Evolutionary conservation across 495 filamentous ascomycete genomes (phyloP).

Genomic region (Xylaria scruposa): DNA sequence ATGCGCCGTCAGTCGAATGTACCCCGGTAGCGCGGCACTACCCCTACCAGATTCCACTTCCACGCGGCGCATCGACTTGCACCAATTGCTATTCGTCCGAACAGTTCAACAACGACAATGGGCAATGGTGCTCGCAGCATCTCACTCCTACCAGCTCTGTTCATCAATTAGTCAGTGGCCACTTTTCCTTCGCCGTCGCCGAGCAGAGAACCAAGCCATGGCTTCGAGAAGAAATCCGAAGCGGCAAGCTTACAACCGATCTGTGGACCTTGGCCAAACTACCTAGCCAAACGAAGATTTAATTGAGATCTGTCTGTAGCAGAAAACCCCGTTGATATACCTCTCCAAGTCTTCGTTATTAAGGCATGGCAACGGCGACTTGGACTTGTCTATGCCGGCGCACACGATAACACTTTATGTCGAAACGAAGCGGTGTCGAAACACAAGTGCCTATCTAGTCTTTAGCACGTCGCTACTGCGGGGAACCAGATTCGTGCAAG

Average conservation of each 20-base stretch:
- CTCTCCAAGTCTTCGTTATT: no score
- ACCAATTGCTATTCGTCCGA: conserved; percentile 11
- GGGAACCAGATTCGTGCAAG: conserved; percentile 6
- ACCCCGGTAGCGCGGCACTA: background rate
- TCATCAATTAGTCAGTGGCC: background rate
- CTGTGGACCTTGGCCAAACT: background rate
- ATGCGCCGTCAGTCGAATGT: conserved; percentile 17
- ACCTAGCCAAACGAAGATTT: background rate
- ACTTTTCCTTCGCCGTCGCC: conserved; percentile 17
- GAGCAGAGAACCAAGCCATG: background rate
- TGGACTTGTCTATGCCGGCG: background rate
- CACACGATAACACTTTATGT: background rate
- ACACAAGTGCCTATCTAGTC: background rate
- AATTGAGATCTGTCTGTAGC: background rate
- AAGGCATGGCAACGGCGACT: background rate
- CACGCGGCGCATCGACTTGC: conserved; percentile 1
- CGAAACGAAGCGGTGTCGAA: background rate
- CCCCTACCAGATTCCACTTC: conserved; percentile 1
- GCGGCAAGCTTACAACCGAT: conserved; percentile 15
- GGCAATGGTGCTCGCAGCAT: background rate
- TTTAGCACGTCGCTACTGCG: conserved; percentile 7
- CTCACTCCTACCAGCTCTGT: background rate
- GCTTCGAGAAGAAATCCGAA: conserved; percentile 14
- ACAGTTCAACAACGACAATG: background rate
- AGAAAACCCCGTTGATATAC: background rate